Base-by-base conservation (phyloP, 2,329 filamentous ascomycete species). In the Achaetomium macrosporum region DNA sequence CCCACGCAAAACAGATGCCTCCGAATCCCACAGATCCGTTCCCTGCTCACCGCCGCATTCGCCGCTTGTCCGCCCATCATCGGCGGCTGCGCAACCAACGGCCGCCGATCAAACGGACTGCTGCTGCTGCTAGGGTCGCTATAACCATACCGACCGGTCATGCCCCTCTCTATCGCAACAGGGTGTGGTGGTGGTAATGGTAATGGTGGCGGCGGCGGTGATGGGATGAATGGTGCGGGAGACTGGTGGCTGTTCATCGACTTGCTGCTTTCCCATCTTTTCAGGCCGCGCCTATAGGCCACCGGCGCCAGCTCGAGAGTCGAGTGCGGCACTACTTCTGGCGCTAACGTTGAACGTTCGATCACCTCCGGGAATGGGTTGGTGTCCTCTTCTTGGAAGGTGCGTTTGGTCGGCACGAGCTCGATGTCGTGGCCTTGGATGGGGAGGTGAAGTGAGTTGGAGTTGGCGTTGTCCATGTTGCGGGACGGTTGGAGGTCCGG, bases 21-120 rank as follows among this genome's bases (percentile, higher is more conserved):
- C 51, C 54, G 62, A 36, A 70, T 47, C 8, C 67, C 68, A 30
- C 64, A 68, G 17, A 70, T 61, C 51, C 37, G 31, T 10, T 44
- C 37, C 39, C 20, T 25, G 30, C n/a, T 47, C 42, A 41, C 50
- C 43, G 25, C 30, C 25, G n/a, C n/a, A n/a, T n/a, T n/a, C 25
- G 25, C 40, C 41, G 12, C 17, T 25, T 16, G 8, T 13, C 5
- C 50, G 43, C n/a, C 31, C 51, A 13, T 37, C 40, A 15, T 30
- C 20, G 33, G 16, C 10, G n/a, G 41, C 16, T 54, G 47, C 20
- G n/a, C n/a, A n/a, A n/a, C n/a, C n/a, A 51, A 43, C 25, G 47
- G 52, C 29, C 41, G 47, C 3, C 12, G 30, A 20, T 56, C 54
- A 47, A 54, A 59, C 12, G 55, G 51, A 35, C 51, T 25, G 25